Conservation (phyloP, 345 rosid genomes). For the Geranium brycei region DNA sequence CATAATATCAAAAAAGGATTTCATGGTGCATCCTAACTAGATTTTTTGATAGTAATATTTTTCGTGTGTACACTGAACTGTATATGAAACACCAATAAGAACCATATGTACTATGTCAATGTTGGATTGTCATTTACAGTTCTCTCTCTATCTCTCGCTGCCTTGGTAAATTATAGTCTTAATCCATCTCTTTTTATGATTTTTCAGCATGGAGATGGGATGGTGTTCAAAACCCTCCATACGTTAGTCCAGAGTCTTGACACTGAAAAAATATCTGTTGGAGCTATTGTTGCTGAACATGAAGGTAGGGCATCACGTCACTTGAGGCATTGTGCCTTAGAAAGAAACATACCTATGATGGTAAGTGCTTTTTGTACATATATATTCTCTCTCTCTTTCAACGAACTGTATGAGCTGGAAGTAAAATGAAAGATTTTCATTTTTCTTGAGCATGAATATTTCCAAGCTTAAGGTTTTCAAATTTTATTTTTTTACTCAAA, state of each 20-base stretch:
- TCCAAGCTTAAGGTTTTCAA: background rate
- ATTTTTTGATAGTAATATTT: background rate
- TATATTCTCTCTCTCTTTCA: background rate
- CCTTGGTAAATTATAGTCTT: background rate
- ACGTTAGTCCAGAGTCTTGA: slow-evolving; percentile 30
- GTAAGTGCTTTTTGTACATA: slow-evolving; percentile 16
- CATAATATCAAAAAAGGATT: too few relatives aligned
- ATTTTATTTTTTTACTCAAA: background rate
- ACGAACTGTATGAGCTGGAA: background rate
- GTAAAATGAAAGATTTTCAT: background rate
- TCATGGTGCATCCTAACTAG: too few relatives aligned
- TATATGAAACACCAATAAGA: background rate
- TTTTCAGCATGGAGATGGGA: slow-evolving; percentile 52
- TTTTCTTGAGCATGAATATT: background rate
- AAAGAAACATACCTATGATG: slow-evolving; percentile 43
- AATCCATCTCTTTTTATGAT: background rate
- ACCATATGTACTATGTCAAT: background rate
- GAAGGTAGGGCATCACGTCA: slow-evolving; percentile 38
- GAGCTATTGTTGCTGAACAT: slow-evolving; percentile 37
- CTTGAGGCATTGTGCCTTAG: slow-evolving; percentile 43
- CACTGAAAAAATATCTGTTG: slow-evolving; percentile 23
- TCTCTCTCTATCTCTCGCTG: background rate
- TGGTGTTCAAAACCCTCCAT: slow-evolving; percentile 38
- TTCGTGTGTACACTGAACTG: background rate
- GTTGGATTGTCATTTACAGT: background rate